A percentile compares a stretch with the other conserved stretches of the same genome.
phyloP scores from a whole-genome alignment of 2,329 filamentous ascomycete genomes.

The Lithohypha guttulata region DNA sequence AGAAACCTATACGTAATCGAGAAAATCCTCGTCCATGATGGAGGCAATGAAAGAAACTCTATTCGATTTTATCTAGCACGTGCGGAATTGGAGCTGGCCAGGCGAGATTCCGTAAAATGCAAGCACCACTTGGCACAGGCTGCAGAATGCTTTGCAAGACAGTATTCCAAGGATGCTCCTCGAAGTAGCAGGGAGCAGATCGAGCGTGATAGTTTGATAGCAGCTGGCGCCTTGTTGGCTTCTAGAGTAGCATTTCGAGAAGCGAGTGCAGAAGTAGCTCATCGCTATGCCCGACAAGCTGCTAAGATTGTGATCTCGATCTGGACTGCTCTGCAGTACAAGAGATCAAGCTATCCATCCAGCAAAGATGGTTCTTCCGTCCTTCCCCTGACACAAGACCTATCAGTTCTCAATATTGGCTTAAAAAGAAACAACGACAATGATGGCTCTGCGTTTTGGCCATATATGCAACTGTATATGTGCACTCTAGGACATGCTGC shows the following conservation, averaged over 20 bases:
- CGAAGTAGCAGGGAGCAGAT: slow-evolving; percentile 13
- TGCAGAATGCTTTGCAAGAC: background rate
- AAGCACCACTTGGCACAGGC: slow-evolving; percentile 26
- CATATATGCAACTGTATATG: slow-evolving; percentile 62
- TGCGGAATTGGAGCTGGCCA: slow-evolving; percentile 61
- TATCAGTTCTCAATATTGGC: too few relatives aligned
- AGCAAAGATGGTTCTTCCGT: slow-evolving; percentile 23
- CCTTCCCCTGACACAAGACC: slow-evolving; percentile 29
- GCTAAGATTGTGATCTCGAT: slow-evolving; percentile 17
- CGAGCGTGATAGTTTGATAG: slow-evolving; percentile 22
- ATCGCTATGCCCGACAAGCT: slow-evolving; percentile 16
- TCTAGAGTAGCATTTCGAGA: slow-evolving; percentile 13
- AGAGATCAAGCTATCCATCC: background rate
- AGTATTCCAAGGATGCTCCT: slow-evolving; percentile 26
- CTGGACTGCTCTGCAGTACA: slow-evolving; percentile 14
- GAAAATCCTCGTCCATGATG: slow-evolving; percentile 25
- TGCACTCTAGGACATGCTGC: slow-evolving; percentile 56
- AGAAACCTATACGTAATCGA: slow-evolving; percentile 50
- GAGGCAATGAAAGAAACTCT: slow-evolving; percentile 30
- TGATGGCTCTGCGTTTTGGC: too few relatives aligned
- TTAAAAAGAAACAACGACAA: too few relatives aligned
- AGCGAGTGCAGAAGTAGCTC: slow-evolving; percentile 12
- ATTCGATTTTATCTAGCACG: slow-evolving; percentile 58
- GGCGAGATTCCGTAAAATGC: slow-evolving; percentile 55
- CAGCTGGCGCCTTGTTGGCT: slow-evolving; percentile 17